Evolutionary conservation across 768 basidiomycete genomes (phyloP).

Genomic region (Gautieria morchelliformis): DNA sequence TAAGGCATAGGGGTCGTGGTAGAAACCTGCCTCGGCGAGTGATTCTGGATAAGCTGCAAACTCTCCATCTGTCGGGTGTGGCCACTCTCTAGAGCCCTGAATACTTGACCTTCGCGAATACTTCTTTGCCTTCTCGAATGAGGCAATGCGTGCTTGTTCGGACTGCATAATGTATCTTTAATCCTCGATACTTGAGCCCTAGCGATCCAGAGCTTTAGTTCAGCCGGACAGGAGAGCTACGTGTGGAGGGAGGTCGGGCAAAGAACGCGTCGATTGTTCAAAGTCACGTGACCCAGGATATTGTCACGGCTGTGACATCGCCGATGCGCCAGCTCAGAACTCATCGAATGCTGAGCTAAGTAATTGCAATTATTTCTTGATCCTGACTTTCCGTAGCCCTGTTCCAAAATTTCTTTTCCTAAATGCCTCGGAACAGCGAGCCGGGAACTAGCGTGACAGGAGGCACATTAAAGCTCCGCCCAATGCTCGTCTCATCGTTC

Average conservation of each 20-base stretch:
- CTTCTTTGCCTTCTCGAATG: slow-evolving; percentile 8
- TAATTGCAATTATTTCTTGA: no score
- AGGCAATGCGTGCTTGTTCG: slow-evolving; percentile 5
- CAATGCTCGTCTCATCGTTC: no score
- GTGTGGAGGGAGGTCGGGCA: background rate
- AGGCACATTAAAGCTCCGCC: no score
- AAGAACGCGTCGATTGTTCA: background rate
- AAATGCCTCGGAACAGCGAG: no score
- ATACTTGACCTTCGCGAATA: slow-evolving; percentile 7
- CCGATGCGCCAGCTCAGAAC: no score
- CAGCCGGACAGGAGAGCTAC: background rate
- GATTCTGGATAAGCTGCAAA: slow-evolving; percentile 62
- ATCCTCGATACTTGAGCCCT: background rate
- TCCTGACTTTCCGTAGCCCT: no score
- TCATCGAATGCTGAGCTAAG: no score
- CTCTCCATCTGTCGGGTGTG: slow-evolving; percentile 41
- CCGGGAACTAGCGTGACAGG: no score
- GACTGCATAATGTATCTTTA: background rate
- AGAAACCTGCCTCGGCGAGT: slow-evolving; percentile 88
- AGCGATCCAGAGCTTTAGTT: background rate
- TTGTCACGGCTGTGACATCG: background rate
- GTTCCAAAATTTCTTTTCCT: no score
- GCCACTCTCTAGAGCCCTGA: slow-evolving; percentile 38
- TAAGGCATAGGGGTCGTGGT: slow-evolving; percentile 52
- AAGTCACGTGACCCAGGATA: background rate